These are phyloP conservation scores for Saturnispora besseyi DNA, from an alignment of 805 yeast species.

Conservation along the genomic window DNA sequence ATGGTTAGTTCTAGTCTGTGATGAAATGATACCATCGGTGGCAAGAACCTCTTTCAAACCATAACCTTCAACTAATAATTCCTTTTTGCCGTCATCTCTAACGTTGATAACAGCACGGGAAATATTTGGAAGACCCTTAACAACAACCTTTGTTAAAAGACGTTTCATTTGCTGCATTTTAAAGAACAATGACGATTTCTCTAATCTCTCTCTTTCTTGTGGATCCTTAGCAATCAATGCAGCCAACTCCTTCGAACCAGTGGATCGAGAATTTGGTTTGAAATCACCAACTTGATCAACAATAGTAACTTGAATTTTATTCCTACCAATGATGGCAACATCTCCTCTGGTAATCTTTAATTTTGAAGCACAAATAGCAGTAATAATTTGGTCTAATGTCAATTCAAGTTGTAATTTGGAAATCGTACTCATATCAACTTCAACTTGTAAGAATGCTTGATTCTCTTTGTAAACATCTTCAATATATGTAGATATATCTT, in stretches of 20 bases:
- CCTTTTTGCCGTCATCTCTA: constrained; percentile 76
- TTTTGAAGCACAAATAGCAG: constrained; percentile 75
- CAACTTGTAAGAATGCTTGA: constrained; percentile 69
- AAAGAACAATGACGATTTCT: constrained; percentile 56
- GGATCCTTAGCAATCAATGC: constrained; percentile 27
- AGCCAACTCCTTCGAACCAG: constrained; percentile 27
- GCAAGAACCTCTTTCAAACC: constrained; percentile 95
- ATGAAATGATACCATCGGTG: constrained; percentile 92
- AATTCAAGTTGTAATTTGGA: constrained; percentile 86
- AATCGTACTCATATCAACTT: constrained; percentile 74
- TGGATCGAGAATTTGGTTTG: constrained; percentile 35
- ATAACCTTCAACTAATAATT: constrained; percentile 93
- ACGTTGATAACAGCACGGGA: constrained; percentile 95
- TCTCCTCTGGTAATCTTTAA: constrained; percentile 71
- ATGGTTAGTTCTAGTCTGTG: constrained; percentile 84
- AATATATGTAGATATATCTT: constrained; percentile 80
- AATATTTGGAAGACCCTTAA: constrained; percentile 86
- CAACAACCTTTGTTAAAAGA: constrained; percentile 76
- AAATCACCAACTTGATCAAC: constrained; percentile 33
- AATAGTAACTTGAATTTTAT: constrained; percentile 58
- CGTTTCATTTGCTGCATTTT: constrained; percentile 86
- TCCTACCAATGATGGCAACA: constrained; percentile 56
- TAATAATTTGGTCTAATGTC: constrained; percentile 75
- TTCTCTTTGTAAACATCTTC: constrained; percentile 88
- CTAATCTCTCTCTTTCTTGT: constrained; percentile 29